Evolutionary conservation across 495 filamentous ascomycete species (phyloP), one percentile per base, ranked within the genome.

Genomic region (Trichoderma orchidacearum): DNA sequence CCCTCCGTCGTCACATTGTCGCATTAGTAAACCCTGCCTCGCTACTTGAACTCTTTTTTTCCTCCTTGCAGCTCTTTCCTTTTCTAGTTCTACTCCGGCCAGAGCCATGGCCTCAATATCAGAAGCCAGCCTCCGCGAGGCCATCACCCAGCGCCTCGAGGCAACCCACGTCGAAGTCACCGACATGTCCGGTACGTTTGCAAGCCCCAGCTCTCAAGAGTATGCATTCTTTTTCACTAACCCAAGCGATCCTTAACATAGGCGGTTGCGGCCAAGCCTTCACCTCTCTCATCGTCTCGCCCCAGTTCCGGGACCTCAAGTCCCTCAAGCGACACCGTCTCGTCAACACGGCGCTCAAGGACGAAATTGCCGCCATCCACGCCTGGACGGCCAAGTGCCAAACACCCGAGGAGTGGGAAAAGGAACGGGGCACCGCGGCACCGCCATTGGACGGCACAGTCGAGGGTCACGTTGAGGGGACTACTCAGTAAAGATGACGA

Each of bases 371-470:
- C 4, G 81, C 83, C 48, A 96, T 98, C 56, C 93, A 98, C 76
- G 93, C 93, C n/a, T 98, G 93, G 93, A 92, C 88, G 57, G 89
- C 93, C 25, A 95, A 91, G 72, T 97, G 94, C 70, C 89, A 86
- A 74, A 97, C 93, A 15, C 89, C 90, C 1, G 92, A 91, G 68
- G 89, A 98, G 74, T 96, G 87, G 84, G 82, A 85, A 74, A 84
- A 78, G 67, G 78, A 85, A 70, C 78, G 79, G 65, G 72, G 62
- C 41, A 58, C 62, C 17, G 70, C 66, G 15, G 66, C 61, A 17
- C 72, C 74, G 23, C 69, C 72, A 3, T 21, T 75, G 31, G 70
- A 71, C 1, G 74, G 73, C 13, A 75, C 73, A 0, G 67, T 66
- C 3, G 62, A 50, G 2, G 74, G 74, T 0, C 68, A 68, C 30